These are phyloP conservation scores for Helicostylum pulchrum DNA, from an alignment of 192 early-diverging fungal species.

Conservation along the genomic window DNA sequence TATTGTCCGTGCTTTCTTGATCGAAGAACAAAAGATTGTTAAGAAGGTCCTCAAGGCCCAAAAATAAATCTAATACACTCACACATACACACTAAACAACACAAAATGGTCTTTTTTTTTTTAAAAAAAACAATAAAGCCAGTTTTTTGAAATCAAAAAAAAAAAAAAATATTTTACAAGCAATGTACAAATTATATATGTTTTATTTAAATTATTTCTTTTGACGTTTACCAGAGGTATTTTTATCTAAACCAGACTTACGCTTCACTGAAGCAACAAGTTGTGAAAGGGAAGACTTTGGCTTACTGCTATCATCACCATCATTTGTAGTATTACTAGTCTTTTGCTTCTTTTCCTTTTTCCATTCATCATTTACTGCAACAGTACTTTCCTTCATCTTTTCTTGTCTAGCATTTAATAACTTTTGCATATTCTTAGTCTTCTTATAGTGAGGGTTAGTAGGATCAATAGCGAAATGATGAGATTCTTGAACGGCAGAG, in stretches of 20 bases:
- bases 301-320: slow-evolving; percentile 9
- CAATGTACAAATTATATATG: neutral
- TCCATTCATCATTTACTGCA: slow-evolving; percentile 27
- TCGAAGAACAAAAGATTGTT: slow-evolving; percentile 99
- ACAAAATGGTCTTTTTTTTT: no score
- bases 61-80: slow-evolving; percentile 4
- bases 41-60: slow-evolving; percentile 96
- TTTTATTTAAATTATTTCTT: slow-evolving; percentile 11
- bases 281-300: slow-evolving; percentile 47
- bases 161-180: neutral
- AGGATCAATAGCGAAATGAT: slow-evolving; percentile 93
- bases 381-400: slow-evolving; percentile 35
- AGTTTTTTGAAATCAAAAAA: neutral
- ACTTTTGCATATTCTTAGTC: slow-evolving; percentile 72
- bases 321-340: neutral
- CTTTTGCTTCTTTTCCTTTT: slow-evolving; percentile 17
- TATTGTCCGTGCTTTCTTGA: slow-evolving; percentile 97
- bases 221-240: slow-evolving; percentile 27
- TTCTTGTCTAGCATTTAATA: slow-evolving; percentile 57
- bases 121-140: neutral
- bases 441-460: slow-evolving; percentile 92
- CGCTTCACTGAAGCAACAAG: slow-evolving; percentile 63
- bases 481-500: slow-evolving; percentile 68
- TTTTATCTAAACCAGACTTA: slow-evolving; percentile 52
- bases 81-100: no score